Evolutionary conservation across 2,329 filamentous ascomycete species (phyloP), one percentile per base, ranked within the genome.

Genomic region (Diaporthe helianthi): DNA sequence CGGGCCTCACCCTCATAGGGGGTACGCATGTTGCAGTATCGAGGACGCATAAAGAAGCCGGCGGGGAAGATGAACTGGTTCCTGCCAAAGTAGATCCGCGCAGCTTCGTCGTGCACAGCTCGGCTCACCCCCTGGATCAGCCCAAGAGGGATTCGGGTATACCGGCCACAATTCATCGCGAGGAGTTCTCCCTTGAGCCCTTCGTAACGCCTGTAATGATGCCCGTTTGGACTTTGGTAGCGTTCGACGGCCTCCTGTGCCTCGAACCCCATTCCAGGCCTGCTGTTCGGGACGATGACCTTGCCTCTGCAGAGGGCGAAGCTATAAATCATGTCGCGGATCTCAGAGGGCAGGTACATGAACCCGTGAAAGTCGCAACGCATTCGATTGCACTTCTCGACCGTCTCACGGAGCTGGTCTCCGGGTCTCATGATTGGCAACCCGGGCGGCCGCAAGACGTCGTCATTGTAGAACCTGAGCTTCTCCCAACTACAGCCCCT

Each of bases 41-140:
- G 4, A 4, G 55, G 65, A 3, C 6, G n/a, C 3, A 0, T 1
- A 29, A 61, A 58, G 1, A 1, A 4, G 1, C 65, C 58, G 15
- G 33, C 31, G 5, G 69, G 69, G n/a, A 70, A 51, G 15, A 70
- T 47, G 46, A 70, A 44, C 10, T 44, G 58, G 51, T 70, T 70
- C 10, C 12, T 5, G 41, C 41, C 65, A 22, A 68, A 53, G 58
- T 52, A 70, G 17, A 65, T 33, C 13, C 29, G 19, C 4, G 36
- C 29, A 13, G 69, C 69, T 29, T 70, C 65, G 26, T 31, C 51
- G 26, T 68, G 65, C 15, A 70, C 15, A 24, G 19, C 3, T 13
- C 46, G 52, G 24, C 36, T 60, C 38, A 70, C 65, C 22, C 69
- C 69, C 22, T 65, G 58, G 58, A 70, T 10, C 26, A 70, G 58